phyloP scores from a whole-genome alignment of 805 yeast genomes.

The Candida awuae region DNA sequence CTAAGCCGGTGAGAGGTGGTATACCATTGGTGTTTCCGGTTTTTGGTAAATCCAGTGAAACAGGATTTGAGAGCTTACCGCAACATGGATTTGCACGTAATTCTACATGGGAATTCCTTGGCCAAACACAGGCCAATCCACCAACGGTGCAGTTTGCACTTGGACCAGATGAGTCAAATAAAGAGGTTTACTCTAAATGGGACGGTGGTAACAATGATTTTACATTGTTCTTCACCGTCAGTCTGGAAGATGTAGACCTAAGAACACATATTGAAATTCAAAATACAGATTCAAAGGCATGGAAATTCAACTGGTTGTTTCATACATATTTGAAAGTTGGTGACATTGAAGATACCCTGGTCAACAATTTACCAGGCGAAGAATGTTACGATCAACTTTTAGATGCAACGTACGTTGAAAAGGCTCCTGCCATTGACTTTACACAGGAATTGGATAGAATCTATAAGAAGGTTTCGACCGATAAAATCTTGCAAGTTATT shows the following conservation, averaged over 20 bases:
- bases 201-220: constrained; percentile 53
- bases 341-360: constrained; percentile 71
- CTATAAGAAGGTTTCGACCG: constrained; percentile 52
- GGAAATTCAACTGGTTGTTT: constrained; percentile 90
- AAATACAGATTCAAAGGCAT: constrained; percentile 55
- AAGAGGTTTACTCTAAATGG: constrained; percentile 54
- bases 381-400: constrained; percentile 70
- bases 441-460: constrained; percentile 80
- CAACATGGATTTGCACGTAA: constrained; percentile 96
- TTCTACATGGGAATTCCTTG: constrained; percentile 88
- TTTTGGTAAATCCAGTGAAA: constrained; percentile 62
- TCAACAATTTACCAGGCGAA: constrained; percentile 71
- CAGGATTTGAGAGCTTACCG: constrained; percentile 63
- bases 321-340: constrained; percentile 76
- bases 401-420: constrained; percentile 53
- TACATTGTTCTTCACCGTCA: constrained; percentile 64
- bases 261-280: constrained; percentile 67
- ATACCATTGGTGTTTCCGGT: constrained; percentile 94
- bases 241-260: constrained; percentile 49
- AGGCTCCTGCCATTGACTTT: constrained; percentile 66
- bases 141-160: constrained; percentile 87
- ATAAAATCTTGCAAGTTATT: constrained; percentile 57
- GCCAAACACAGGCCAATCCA: constrained; percentile 62
- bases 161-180: constrained; percentile 73
- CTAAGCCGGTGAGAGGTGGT: constrained; percentile 95